Evolutionary conservation across 1,284 basidiomycete genomes (phyloP).

Genomic region (Apiotrichum laibachii): DNA sequence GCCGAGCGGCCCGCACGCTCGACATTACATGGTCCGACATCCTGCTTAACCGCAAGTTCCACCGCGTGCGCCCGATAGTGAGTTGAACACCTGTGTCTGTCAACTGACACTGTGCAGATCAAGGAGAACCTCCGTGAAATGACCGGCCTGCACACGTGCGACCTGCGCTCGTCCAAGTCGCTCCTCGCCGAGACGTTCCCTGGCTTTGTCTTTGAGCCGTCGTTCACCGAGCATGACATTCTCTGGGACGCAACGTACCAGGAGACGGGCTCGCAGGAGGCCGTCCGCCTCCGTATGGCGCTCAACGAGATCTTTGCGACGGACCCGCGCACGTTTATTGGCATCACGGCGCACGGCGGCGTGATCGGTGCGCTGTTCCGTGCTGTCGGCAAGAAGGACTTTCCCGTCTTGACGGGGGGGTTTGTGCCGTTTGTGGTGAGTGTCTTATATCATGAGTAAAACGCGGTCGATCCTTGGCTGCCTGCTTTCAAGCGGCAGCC

Average conservation of each 20-base stretch:
- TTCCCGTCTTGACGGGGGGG: conserved; percentile 35
- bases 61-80: conserved; percentile 9
- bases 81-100: not conserved
- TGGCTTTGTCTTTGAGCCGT: conserved; percentile 31
- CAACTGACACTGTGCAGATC: conserved; percentile 20
- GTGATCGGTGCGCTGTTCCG: conserved; percentile 40
- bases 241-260: conserved; percentile 37
- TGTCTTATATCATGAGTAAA: not conserved
- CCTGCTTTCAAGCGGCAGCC: not conserved
- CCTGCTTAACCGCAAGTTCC: conserved; percentile 14
- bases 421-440: conserved; percentile 29
- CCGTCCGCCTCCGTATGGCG: conserved; percentile 27
- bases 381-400: conserved; percentile 28
- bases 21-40: conserved; percentile 41
- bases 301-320: conserved; percentile 43
- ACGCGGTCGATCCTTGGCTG: not conserved
- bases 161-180: conserved; percentile 34
- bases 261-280: conserved; percentile 33
- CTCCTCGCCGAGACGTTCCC: conserved; percentile 29
- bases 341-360: conserved; percentile 47
- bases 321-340: conserved; percentile 35
- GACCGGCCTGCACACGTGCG: conserved; percentile 44
- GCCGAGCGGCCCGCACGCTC: conserved; percentile 34
- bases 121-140: conserved; percentile 37
- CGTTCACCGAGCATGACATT: conserved; percentile 43